Evolutionary conservation across 306 rosid genomes (phyloP), one percentile per base, ranked within the genome.

Genomic region (Glycine soja): DNA sequence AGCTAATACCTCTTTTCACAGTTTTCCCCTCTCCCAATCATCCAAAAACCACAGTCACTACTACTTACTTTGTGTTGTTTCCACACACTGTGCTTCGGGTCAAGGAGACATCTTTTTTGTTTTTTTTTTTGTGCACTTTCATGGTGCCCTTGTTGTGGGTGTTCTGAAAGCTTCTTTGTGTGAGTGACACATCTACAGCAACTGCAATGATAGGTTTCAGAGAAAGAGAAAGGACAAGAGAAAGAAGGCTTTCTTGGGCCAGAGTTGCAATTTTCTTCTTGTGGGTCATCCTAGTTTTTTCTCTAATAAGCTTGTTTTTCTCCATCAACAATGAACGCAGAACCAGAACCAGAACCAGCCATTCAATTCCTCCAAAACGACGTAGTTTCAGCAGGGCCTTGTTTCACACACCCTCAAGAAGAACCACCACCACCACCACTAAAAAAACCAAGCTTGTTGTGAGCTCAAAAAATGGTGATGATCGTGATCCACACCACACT

Each of bases 211-310:
- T 79, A 86, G 83, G 75, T 59, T 74, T 71, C 53, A 79, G 86
- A 87, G 87, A 86, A 63, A 85, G 78, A 71, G 75, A 69, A 63
- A 82, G 85, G 68, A 74, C 84, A 77, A 82, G 83, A 77, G 82
- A 62, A 71, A 75, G 82, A 13, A 80, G 79, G 42, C 8, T 74
- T 57, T 64, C 61, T 50, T 71, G 48, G 42, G 78, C 77, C 38
- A 74, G 40, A 61, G 43, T 71, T 48, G 75, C 85, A 38, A 73
- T 89, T 62, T 75, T 94, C 83, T 74, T 88, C 80, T 56, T 92
- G 75, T 94, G 94, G 94, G 82, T 90, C 82, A 32, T 88, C 67
- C 82, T 90, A 76, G 73, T 92, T 81, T 84, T 78, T 72, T 53
- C 89, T 85, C 92, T 86, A 62, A 18, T 81, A 47, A 81, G 80